These are phyloP conservation scores for Aspergillus alliaceus DNA, from an alignment of 2,329 filamentous ascomycete genomes.

Conservation along the genomic window DNA sequence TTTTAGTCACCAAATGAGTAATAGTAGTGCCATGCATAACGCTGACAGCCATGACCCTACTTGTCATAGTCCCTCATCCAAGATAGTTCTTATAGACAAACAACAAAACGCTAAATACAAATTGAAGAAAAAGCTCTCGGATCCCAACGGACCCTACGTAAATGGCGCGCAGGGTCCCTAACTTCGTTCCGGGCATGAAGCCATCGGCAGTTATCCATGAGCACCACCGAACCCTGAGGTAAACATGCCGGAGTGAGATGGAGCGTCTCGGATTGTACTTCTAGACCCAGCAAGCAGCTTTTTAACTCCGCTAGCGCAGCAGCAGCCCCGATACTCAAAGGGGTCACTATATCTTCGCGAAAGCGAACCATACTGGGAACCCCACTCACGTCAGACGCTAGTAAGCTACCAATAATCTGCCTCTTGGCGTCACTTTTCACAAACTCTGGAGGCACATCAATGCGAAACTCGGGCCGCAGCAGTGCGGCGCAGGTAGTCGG, in stretches of 20 bases:
- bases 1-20: no score
- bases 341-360: constrained; percentile 11
- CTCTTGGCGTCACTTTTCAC: constrained; percentile 19
- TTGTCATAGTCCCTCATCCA: no score
- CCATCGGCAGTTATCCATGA: not conserved
- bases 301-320: constrained; percentile 32
- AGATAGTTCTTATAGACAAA: no score
- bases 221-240: not conserved
- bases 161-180: not conserved
- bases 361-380: constrained; percentile 2
- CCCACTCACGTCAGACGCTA: constrained; percentile 5
- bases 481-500: not conserved
- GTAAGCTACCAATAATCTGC: constrained; percentile 23
- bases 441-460: constrained; percentile 36
- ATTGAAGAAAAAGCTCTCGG: not conserved
- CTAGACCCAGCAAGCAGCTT: constrained; percentile 15
- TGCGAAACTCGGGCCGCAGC: constrained; percentile 26
- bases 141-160: not conserved
- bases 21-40: no score
- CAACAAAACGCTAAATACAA: no score
- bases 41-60: no score
- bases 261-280: constrained; percentile 13
- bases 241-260: constrained; percentile 20
- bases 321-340: constrained; percentile 18
- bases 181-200: not conserved